Evolutionary conservation across 1,139 yeast genomes (phyloP).

Genomic region (Pichia sp.): DNA sequence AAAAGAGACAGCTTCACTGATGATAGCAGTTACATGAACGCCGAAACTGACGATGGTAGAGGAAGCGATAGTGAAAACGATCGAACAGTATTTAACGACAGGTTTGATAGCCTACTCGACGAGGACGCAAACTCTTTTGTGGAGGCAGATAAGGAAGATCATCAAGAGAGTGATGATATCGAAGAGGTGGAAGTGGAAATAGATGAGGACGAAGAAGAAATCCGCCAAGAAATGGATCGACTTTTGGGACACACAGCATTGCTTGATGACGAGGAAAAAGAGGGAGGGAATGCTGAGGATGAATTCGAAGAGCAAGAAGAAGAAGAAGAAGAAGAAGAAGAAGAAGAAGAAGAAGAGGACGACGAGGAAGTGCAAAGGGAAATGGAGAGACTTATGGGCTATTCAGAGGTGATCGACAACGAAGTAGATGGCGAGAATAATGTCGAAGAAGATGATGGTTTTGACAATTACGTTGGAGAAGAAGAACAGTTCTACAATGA

Average conservation of each 20-base stretch:
- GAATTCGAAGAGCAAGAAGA: too few relatives aligned
- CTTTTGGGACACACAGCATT: constrained; percentile 5
- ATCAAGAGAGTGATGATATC: neutral
- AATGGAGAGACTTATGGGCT: constrained; percentile 11
- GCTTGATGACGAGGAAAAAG: neutral
- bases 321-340: constrained; percentile 3
- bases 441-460: constrained; percentile 1
- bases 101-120: too few relatives aligned
- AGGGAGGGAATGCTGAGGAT: constrained; percentile 1
- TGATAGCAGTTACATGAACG: too few relatives aligned
- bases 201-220: constrained; percentile 9
- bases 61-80: too few relatives aligned
- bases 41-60: too few relatives aligned
- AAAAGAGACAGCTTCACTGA: neutral
- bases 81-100: too few relatives aligned
- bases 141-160: too few relatives aligned
- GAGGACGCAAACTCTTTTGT: too few relatives aligned
- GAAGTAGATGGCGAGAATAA: neutral
- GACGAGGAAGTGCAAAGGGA: constrained; percentile 11
- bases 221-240: constrained; percentile 8
- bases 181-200: constrained; percentile 2
- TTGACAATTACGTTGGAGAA: constrained; percentile 6
- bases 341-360: constrained; percentile 9
- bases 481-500: constrained; percentile 4
- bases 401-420: constrained; percentile 1